Conservation (phyloP, 116 monocot species). For the Zostera marina region DNA sequence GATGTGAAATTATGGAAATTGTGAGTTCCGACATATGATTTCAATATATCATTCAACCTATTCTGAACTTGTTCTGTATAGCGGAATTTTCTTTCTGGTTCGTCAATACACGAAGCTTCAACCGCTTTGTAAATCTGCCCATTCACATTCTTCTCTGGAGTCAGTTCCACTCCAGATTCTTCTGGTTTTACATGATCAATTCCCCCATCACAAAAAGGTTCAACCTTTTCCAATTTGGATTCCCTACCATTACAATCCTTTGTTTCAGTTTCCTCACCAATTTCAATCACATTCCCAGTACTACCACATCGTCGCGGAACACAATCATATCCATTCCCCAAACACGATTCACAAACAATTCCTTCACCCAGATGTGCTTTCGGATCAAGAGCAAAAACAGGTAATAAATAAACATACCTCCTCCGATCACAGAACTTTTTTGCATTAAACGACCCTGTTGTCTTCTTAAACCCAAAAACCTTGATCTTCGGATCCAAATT, state of each 20-base stretch:
- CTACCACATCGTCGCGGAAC: neutral
- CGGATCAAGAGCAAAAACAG: conserved; percentile 70
- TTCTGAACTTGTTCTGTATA: conserved; percentile 61
- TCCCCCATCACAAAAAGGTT: neutral
- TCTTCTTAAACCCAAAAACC: conserved; percentile 25
- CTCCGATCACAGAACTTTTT: conserved; percentile 57
- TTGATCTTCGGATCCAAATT: conserved; percentile 32
- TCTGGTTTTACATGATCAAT: neutral
- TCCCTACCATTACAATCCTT: neutral
- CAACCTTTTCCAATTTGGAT: neutral
- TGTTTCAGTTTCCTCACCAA: neutral
- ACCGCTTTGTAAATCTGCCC: neutral
- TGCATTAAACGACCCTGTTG: conserved; percentile 28
- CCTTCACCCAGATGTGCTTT: neutral
- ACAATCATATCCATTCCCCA: neutral
- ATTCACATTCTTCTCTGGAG: neutral
- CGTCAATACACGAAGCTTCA: neutral
- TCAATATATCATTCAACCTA: conserved; percentile 58
- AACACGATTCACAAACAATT: neutral
- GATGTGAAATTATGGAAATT: conserved; percentile 98
- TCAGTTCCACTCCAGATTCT: neutral
- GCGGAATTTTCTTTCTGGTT: conserved; percentile 20
- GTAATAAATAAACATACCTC: conserved; percentile 75
- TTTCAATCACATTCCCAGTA: neutral
- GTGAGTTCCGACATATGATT: conserved; percentile 72